Conservation (phyloP, 179 eudicot species). For the Beta corolliflora region DNA sequence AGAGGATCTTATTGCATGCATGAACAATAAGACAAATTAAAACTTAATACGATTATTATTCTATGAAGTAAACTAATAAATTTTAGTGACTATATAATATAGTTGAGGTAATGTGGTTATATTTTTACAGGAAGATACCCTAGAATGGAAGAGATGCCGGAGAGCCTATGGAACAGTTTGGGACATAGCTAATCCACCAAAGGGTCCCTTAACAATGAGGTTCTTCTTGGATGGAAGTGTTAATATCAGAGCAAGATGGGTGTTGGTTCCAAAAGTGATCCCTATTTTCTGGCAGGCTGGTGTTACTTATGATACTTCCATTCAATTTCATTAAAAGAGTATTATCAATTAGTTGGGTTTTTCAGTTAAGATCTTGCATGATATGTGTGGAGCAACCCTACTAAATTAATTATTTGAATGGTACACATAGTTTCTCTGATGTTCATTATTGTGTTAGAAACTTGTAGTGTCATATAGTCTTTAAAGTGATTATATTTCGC, state of each 20-base stretch:
- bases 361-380: background rate
- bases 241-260: constrained; percentile 37
- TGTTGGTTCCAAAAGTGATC: constrained; percentile 41
- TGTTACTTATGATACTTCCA: constrained; percentile 46
- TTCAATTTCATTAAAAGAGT: too few relatives aligned
- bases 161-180: constrained; percentile 37
- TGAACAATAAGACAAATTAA: too few relatives aligned
- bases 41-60: too few relatives aligned
- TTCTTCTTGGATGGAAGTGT: constrained; percentile 36
- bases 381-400: background rate
- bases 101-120: too few relatives aligned
- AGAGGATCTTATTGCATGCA: too few relatives aligned
- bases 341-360: background rate
- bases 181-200: constrained; percentile 33
- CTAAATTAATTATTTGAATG: background rate
- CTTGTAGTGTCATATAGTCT: too few relatives aligned
- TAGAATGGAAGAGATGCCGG: constrained; percentile 27
- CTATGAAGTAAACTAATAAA: too few relatives aligned
- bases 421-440: background rate
- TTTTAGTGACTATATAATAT: too few relatives aligned
- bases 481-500: too few relatives aligned
- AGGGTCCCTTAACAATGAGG: constrained; percentile 24
- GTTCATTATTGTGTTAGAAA: background rate
- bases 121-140: constrained; percentile 15
- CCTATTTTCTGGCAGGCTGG: constrained; percentile 63